Conservation (phyloP, 495 filamentous ascomycete species). For the Xylaria curta region DNA sequence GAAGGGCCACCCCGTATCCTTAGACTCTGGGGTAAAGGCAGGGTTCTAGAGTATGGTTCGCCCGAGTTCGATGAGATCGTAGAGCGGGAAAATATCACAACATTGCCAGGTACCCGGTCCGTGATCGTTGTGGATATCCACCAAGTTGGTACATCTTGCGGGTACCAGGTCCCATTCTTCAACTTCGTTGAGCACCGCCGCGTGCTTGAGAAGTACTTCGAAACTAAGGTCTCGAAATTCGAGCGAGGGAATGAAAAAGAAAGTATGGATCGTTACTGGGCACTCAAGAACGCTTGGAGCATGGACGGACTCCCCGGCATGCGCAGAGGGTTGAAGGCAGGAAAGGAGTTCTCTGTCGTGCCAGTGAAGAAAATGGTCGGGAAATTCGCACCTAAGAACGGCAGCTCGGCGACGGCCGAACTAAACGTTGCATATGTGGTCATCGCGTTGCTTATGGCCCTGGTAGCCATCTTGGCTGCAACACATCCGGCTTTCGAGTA, state of each 20-base stretch:
- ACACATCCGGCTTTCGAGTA: conserved; percentile 39
- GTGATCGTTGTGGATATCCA: conserved; percentile 70
- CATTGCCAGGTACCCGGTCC: conserved; percentile 60
- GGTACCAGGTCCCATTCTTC: conserved; percentile 60
- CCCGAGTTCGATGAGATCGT: conserved; percentile 55
- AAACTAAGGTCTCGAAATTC: conserved; percentile 50
- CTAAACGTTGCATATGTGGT: conserved; percentile 34
- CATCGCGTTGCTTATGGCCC: conserved; percentile 31
- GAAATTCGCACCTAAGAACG: conserved; percentile 38
- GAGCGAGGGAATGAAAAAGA: conserved; percentile 52
- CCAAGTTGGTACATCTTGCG: conserved; percentile 64
- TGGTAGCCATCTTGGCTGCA: conserved; percentile 34
- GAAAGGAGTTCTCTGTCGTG: conserved; percentile 47
- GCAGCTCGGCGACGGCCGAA: conserved; percentile 17
- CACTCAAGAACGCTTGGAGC: conserved; percentile 59
- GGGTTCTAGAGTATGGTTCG: conserved; percentile 65
- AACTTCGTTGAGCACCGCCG: conserved; percentile 57
- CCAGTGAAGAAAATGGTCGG: conserved; percentile 62
- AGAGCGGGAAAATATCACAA: conserved; percentile 49
- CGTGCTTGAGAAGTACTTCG: conserved; percentile 55
- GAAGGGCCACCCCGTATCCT: conserved; percentile 68
- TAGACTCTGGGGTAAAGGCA: conserved; percentile 71
- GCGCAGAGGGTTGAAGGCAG: conserved; percentile 47
- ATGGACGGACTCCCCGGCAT: conserved; percentile 63
- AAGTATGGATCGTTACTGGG: conserved; percentile 66